phyloP scores from a whole-genome alignment of 495 filamentous ascomycete genomes.

The Penicillium robsamsonii region DNA sequence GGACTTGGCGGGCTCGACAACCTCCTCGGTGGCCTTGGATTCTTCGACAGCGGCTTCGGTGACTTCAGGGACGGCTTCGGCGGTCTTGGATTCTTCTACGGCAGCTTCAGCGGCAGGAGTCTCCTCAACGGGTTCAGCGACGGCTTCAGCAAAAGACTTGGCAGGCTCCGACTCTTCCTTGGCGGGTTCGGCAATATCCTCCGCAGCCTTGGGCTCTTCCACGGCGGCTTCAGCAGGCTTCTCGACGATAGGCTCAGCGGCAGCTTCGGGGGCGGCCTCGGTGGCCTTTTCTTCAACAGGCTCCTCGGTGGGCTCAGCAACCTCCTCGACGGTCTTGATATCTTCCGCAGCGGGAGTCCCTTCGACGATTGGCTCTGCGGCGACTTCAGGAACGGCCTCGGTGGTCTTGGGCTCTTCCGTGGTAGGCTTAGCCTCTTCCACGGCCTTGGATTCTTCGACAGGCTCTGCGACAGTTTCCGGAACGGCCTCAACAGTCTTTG shows the following conservation, averaged over 20 bases:
- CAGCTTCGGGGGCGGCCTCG: constrained; percentile 9
- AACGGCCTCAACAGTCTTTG: constrained; percentile 6
- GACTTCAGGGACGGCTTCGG: not conserved
- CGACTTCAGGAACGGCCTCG: constrained; percentile 11
- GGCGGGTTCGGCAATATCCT: constrained; percentile 3
- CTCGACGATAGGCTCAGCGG: constrained; percentile 9
- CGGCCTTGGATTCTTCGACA: constrained; percentile 2
- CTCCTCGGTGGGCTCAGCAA: constrained; percentile 2
- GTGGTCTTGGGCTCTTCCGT: constrained; percentile 18
- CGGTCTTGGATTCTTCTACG: constrained; percentile 11
- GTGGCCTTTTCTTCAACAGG: not conserved
- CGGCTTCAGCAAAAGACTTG: not conserved
- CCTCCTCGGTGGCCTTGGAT: not conserved
- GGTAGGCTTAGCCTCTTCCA: constrained; percentile 10
- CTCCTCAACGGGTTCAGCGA: constrained; percentile 4
- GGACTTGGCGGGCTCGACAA: not conserved
- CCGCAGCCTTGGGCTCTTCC: constrained; percentile 12
- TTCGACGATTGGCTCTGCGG: constrained; percentile 3
- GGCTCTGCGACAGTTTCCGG: constrained; percentile 12
- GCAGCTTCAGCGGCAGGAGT: constrained; percentile 14
- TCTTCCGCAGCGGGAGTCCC: constrained; percentile 17
- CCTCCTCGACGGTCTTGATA: constrained; percentile 12
- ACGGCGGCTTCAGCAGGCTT: constrained; percentile 11
- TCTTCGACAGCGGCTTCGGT: not conserved
- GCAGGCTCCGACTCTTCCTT: not conserved